phyloP scores from a whole-genome alignment of 768 basidiomycete genomes.

The Neoboletus brunneissimus region DNA sequence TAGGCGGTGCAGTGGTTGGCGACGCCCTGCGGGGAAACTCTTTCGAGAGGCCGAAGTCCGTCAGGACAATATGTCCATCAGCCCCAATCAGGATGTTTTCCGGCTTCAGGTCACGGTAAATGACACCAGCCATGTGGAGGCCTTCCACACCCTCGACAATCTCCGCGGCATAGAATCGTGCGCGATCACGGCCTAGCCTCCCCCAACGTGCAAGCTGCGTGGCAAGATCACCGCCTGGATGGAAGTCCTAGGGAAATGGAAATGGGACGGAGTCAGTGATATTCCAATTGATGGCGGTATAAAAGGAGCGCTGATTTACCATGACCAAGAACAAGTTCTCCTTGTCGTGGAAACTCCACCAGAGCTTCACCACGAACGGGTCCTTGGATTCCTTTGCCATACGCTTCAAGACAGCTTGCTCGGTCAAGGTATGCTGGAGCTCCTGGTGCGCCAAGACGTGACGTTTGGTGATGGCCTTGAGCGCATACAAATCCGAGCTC shows the following conservation, averaged over 20 bases:
- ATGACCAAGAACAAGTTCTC: conserved; percentile 97
- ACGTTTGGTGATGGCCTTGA: conserved; percentile 98
- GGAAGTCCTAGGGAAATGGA: conserved; percentile 66
- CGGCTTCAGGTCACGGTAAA: conserved; percentile 96
- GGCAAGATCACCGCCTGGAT: conserved; percentile 93
- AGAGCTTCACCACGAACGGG: conserved; percentile 93
- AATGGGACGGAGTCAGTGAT: conserved; percentile 12
- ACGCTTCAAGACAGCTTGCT: conserved; percentile 91
- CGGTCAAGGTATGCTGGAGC: conserved; percentile 92
- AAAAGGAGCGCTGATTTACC: conserved; percentile 43
- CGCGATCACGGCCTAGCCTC: conserved; percentile 86
- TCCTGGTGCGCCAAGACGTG: conserved; percentile 97
- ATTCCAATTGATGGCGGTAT: conserved; percentile 6
- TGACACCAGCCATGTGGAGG: conserved; percentile 89
- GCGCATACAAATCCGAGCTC: conserved; percentile 73
- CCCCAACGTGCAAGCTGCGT: conserved; percentile 98
- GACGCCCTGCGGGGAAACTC: conserved; percentile 68
- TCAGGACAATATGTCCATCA: conserved; percentile 94
- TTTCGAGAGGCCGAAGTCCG: conserved; percentile 94
- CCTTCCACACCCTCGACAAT: conserved; percentile 97
- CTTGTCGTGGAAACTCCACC: conserved; percentile 98
- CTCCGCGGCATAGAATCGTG: conserved; percentile 96
- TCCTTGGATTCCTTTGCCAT: conserved; percentile 89
- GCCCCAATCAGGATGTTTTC: conserved; percentile 94
- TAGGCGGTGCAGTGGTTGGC: conserved; percentile 51